A percentile compares a stretch with the other conserved stretches of the same genome.
These are phyloP conservation scores for Didymella arachidicola DNA, from an alignment of 2,329 filamentous ascomycete genomes.

Conservation along the genomic window DNA sequence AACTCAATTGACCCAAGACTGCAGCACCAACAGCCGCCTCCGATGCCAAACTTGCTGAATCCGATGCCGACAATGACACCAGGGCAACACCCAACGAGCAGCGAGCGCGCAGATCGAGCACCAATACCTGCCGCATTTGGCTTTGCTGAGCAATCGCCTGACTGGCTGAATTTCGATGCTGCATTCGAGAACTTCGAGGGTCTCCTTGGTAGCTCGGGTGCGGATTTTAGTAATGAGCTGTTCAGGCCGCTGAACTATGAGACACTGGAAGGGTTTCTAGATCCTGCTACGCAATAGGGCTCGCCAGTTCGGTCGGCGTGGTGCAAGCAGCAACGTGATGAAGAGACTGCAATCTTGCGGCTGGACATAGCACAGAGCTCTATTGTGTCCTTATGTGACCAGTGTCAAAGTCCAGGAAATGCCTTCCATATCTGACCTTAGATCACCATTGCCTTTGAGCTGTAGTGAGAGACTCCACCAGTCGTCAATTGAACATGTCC, in stretches of 20 bases:
- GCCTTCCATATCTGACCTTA: too few species aligned
- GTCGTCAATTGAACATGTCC: too few species aligned
- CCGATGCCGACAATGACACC: constrained; percentile 38
- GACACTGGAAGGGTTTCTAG: constrained; percentile 43
- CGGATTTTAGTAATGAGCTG: constrained; percentile 51
- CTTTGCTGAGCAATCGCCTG: constrained; percentile 46
- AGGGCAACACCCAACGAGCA: constrained; percentile 50
- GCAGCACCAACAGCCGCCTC: constrained; percentile 39
- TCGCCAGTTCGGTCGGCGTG: too few species aligned
- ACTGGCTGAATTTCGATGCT: constrained; percentile 52
- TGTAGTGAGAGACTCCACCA: too few species aligned
- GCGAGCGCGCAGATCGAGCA: constrained; percentile 44
- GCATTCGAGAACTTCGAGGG: constrained; percentile 53
- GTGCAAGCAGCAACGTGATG: too few species aligned
- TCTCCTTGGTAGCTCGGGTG: constrained; percentile 48
- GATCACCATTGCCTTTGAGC: too few species aligned
- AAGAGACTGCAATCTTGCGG: too few species aligned
- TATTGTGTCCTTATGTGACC: too few species aligned
- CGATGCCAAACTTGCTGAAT: constrained; percentile 44
- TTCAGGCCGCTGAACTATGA: constrained; percentile 50
- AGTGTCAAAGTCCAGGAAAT: too few species aligned
- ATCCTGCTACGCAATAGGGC: constrained; percentile 30
- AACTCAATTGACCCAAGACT: constrained; percentile 47
- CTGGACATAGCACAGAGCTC: too few species aligned
- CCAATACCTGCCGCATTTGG: constrained; percentile 36